Conservation (phyloP, 768 basidiomycete genomes). For the Auricularia cornea region DNA sequence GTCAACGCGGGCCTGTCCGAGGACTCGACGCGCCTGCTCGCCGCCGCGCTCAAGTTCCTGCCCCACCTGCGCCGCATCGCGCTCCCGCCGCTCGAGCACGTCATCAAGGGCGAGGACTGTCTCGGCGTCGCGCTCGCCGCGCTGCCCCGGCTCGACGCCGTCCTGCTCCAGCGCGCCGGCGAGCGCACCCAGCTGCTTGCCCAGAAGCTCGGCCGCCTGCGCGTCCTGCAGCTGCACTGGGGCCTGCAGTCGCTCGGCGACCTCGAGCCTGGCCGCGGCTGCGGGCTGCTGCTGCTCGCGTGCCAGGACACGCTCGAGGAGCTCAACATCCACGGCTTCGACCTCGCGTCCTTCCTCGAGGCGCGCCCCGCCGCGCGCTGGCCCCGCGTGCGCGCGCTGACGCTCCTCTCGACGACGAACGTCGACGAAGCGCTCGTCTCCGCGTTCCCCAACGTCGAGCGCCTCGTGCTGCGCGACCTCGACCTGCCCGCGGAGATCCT, state of each 20-base stretch:
- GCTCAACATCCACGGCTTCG: not conserved
- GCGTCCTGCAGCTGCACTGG: not conserved
- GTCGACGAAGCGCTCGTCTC: not conserved
- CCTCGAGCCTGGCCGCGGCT: not conserved
- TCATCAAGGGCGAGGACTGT: slow-evolving; percentile 4
- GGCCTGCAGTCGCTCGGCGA: not conserved
- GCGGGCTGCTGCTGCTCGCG: not conserved
- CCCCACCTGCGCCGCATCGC: slow-evolving; percentile 14
- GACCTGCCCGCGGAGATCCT: not conserved
- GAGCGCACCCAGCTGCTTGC: not conserved
- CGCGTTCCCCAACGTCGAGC: not conserved
- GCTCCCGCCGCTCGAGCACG: slow-evolving; percentile 10
- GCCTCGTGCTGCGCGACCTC: not conserved
- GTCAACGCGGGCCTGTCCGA: not conserved
- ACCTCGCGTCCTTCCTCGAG: slow-evolving; percentile 1
- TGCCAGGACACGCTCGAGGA: not conserved
- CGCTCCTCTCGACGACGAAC: not conserved
- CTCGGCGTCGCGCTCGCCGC: slow-evolving; percentile 9
- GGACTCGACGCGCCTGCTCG: slow-evolving; percentile 2
- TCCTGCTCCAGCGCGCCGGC: not conserved
- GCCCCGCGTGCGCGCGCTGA: not conserved
- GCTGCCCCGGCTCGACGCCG: slow-evolving; percentile 4
- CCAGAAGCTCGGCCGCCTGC: not conserved
- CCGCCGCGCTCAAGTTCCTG: slow-evolving; percentile 12
- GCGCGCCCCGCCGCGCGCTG: not conserved